Evolutionary conservation across 331 rosid species (phyloP), one percentile per base, ranked within the genome.

Genomic region (Saraca asoca): DNA sequence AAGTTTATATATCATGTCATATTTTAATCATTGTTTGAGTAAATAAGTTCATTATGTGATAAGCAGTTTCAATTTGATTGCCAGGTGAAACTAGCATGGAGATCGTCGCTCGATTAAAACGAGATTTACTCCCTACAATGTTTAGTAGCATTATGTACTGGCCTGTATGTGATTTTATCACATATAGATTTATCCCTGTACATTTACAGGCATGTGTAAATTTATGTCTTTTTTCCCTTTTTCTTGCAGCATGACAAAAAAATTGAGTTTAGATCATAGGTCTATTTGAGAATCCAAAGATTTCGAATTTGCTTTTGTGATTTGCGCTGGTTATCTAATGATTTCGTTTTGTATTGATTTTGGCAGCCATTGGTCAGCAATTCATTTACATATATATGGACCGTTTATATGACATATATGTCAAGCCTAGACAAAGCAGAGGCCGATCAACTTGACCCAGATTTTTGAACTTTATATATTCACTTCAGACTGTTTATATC

Each of bases 111-210:
- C 91, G 95, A 19, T 77, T 93, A 78, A 83, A 82, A 68, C 85
- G 97, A 24, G 97, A 90, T 74, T 70, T 90, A 53, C 52, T 93
- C 46, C 96, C 97, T 44, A 90, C 98, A 0, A 1, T 90, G 85
- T 59, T 84, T 9, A 87, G 49, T 37, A 94, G 95, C 2, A 71
- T 84, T 58, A 91, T 88, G 91, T 88, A 91, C 77, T 88, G 95
- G 97, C 94, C 95, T 49, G 0, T 82, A 3, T 91, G 95, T 19
- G 95, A 91, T 82, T 91, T 91, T 63, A 79, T 91, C 79, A 91
- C 95, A 8, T 91, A 79, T 73, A 75, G 81, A 78, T 91, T 91
- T 77, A 73, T 74, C 46, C 97, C 97, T 17, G 97, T 91, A 53
- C 94, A 91, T 75, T 78, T 91, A 58, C 97, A 91, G 91, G 97